phyloP scores from a whole-genome alignment of 352 stramenopile genomes.

The Salisapilia sapeloensis region DNA sequence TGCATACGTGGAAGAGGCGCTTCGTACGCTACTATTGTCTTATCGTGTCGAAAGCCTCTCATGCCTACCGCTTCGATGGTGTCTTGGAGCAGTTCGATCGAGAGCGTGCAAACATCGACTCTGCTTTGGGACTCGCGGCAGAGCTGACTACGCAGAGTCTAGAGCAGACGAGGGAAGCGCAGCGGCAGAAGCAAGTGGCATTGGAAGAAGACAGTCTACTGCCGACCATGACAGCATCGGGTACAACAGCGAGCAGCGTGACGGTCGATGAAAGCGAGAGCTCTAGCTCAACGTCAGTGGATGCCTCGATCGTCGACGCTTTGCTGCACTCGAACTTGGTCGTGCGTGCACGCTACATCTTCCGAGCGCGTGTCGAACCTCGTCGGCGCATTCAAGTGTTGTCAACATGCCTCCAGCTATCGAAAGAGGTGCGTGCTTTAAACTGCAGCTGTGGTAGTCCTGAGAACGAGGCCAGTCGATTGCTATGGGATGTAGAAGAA shows the following conservation, averaged over 20 bases:
- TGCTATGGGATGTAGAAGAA: slow-evolving; percentile 62
- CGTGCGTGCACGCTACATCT: slow-evolving; percentile 63
- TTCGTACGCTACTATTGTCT: slow-evolving; percentile 81
- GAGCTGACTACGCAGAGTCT: slow-evolving; percentile 63
- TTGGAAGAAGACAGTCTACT: slow-evolving; percentile 3
- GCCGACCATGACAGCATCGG: slow-evolving; percentile 6
- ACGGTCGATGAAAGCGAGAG: slow-evolving; percentile 2
- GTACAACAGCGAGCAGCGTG: slow-evolving; percentile 1
- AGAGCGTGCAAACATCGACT: slow-evolving; percentile 69
- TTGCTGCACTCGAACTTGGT: slow-evolving; percentile 69
- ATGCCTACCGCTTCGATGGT: slow-evolving; percentile 60
- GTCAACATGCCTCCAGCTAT: slow-evolving; percentile 54
- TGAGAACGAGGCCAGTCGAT: slow-evolving; percentile 45
- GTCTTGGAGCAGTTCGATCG: slow-evolving; percentile 57
- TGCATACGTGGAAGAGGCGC: slow-evolving; percentile 59
- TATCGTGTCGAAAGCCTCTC: slow-evolving; percentile 53
- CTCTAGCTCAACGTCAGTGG: slow-evolving; percentile 4
- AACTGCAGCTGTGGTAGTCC: slow-evolving; percentile 49
- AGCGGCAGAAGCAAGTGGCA: slow-evolving; percentile 14
- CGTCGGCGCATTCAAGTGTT: slow-evolving; percentile 47
- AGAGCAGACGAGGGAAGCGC: slow-evolving; percentile 39
- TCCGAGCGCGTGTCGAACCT: slow-evolving; percentile 54
- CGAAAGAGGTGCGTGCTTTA: slow-evolving; percentile 39
- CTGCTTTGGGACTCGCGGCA: slow-evolving; percentile 51
- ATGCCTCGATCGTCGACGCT: slow-evolving; percentile 59